Percentiles rank a stretch among this genome's conserved stretches.
Conservation (phyloP, 805 yeast genomes). For the Lipomyces yamanashiensis region DNA sequence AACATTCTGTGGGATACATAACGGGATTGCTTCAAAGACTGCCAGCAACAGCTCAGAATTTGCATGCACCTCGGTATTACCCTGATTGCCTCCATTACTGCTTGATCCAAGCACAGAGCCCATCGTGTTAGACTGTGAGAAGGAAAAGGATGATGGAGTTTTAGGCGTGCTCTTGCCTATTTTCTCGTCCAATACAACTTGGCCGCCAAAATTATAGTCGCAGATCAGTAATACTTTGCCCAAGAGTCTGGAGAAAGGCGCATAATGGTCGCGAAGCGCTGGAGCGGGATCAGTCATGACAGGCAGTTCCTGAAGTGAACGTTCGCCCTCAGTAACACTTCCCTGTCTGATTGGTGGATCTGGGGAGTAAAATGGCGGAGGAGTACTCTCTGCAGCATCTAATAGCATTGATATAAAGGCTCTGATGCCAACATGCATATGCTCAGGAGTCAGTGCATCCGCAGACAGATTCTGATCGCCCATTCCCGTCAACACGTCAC, state of each 20-base stretch:
- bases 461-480: constrained; percentile 51
- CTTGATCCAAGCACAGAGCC: not conserved
- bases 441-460: constrained; percentile 72
- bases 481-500: constrained; percentile 30
- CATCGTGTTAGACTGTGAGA: not conserved
- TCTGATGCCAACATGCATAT: constrained; percentile 67
- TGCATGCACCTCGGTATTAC: constrained; percentile 38
- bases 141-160: constrained; percentile 27
- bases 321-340: constrained; percentile 3
- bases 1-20: constrained; percentile 59
- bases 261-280: constrained; percentile 54
- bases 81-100: not conserved
- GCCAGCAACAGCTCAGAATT: constrained; percentile 69
- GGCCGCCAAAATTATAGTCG: constrained; percentile 63
- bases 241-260: constrained; percentile 67
- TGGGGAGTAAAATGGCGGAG: constrained; percentile 75
- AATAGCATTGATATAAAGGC: constrained; percentile 73
- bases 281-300: constrained; percentile 14
- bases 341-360: constrained; percentile 42
- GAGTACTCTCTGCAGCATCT: constrained; percentile 57
- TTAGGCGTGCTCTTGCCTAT: constrained; percentile 20
- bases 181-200: constrained; percentile 47
- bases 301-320: constrained; percentile 1
- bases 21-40: constrained; percentile 73
- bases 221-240: constrained; percentile 60